Evolutionary conservation across 2,329 filamentous ascomycete genomes (phyloP).

Genomic region (Fusarium chaquense): DNA sequence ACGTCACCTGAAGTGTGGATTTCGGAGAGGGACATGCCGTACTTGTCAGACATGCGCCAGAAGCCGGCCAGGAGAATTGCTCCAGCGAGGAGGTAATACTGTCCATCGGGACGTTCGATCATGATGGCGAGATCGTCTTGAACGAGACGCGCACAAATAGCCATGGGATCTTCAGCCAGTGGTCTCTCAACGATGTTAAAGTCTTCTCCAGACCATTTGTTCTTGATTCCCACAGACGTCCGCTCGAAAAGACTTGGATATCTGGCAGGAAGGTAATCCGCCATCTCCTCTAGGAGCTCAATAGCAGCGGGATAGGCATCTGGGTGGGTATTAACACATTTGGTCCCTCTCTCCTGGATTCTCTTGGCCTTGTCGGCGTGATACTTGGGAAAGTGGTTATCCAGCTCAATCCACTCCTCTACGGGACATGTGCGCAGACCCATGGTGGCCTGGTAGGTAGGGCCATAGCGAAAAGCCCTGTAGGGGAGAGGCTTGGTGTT

Average conservation of each 20-base stretch:
- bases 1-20: constrained; percentile 85
- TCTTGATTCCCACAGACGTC: constrained; percentile 74
- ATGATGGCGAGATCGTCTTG: constrained; percentile 89
- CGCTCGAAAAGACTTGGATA: constrained; percentile 78
- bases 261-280: constrained; percentile 76
- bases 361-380: constrained; percentile 78
- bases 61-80: constrained; percentile 83
- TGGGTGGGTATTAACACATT: constrained; percentile 76
- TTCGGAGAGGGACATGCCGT: constrained; percentile 80
- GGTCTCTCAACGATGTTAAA: constrained; percentile 76
- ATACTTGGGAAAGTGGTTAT: constrained; percentile 80
- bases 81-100: constrained; percentile 84
- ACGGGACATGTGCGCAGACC: constrained; percentile 77
- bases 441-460: constrained; percentile 82
- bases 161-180: constrained; percentile 82
- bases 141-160: constrained; percentile 75
- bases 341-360: constrained; percentile 73
- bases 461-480: constrained; percentile 81
- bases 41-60: constrained; percentile 85
- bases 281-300: constrained; percentile 81
- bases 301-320: constrained; percentile 78
- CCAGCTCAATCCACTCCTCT: constrained; percentile 86
- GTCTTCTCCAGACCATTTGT: constrained; percentile 76
- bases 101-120: constrained; percentile 79
- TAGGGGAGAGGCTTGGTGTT: constrained; percentile 81